Evolutionary conservation across 2,329 filamentous ascomycete genomes (phyloP), one percentile per base, ranked within the genome.

Genomic region (Hymenoscyphus albidus): DNA sequence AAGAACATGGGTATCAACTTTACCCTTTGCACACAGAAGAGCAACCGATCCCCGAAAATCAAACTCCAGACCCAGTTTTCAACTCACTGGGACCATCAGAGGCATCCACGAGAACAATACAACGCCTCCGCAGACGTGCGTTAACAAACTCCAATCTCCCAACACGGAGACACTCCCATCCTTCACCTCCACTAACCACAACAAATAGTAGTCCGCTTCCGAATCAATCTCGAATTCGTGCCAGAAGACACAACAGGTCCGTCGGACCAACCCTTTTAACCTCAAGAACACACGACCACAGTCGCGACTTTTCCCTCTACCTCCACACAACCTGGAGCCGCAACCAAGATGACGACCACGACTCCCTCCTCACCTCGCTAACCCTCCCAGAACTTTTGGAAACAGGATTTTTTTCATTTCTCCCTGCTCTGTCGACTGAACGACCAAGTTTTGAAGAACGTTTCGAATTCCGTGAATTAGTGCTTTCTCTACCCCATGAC

Each of bases 1-100:
- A 32, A 44, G 51, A 42, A 38, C 40, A 63, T 32, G 16, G 40
- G 38, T 59, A 63, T 13, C 31, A 59, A 63, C 9, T 51, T 12
- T 27, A 54, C 58, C 35, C 51, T 31, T 6, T 38, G 13, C 13
- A 54, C 18, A 40, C 13, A 22, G 38, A 27, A 1, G 32, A 10
- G 9, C 38, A 14, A 38, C 9, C 39, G 13, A 5, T 5, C 5
- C 32, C 22, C 27, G 10, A 3, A 51, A 59, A 13, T 16, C 22
- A 6, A 22, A 14, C 9, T 27, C 18, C 48, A 5, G 2, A 6
- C 10, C 44, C 18, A 51, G 44, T 4, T 5, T 9, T n/a, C 18
- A 54, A 54, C 48, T 54, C 48, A 54, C 18, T 18, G 18, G 48
- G 22, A 54, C 48, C 18, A 54, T 12, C 12, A 54, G 18, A 54